phyloP scores from a whole-genome alignment of 345 rosid species.

The Abelmoschus esculentus region DNA sequence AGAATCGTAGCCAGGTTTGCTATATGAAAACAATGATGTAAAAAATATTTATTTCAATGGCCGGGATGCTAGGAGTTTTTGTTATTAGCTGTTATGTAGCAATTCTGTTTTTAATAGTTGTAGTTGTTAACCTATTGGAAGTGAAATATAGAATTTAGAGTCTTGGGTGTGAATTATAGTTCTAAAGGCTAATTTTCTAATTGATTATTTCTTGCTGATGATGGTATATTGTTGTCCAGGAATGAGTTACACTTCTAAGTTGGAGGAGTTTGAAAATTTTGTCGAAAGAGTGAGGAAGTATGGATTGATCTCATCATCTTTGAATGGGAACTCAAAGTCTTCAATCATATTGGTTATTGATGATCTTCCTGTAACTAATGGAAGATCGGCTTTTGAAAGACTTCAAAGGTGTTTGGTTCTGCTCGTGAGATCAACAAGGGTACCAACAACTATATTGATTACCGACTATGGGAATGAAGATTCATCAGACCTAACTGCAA shows the following conservation, averaged over 20 bases:
- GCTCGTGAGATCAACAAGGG: slow-evolving; percentile 56
- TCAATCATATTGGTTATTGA: slow-evolving; percentile 62
- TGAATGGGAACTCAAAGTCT: slow-evolving; percentile 26
- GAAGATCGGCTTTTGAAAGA: slow-evolving; percentile 62
- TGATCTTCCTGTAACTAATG: slow-evolving; percentile 75
- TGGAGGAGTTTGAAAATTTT: slow-evolving; percentile 85
- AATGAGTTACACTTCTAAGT: slow-evolving; percentile 64
- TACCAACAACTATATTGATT: slow-evolving; percentile 64
- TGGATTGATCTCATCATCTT: slow-evolving; percentile 50
- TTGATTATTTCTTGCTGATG: slow-evolving; percentile 3
- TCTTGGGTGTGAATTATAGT: neutral
- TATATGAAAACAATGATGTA: neutral
- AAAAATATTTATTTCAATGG: neutral
- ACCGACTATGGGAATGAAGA: slow-evolving; percentile 53
- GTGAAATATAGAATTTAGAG: neutral
- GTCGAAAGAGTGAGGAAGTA: slow-evolving; percentile 68
- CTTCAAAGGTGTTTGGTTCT: slow-evolving; percentile 59
- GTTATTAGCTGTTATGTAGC: neutral
- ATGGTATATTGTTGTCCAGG: slow-evolving; percentile 34
- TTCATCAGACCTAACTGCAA: slow-evolving; percentile 44
- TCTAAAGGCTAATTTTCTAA: neutral
- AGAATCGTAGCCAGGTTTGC: slow-evolving; percentile 10
- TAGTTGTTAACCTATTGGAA: neutral
- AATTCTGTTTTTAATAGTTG: neutral
- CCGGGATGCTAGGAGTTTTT: neutral